phyloP scores from a whole-genome alignment of 441 rosid genomes.

The Erysimum cheiri region DNA sequence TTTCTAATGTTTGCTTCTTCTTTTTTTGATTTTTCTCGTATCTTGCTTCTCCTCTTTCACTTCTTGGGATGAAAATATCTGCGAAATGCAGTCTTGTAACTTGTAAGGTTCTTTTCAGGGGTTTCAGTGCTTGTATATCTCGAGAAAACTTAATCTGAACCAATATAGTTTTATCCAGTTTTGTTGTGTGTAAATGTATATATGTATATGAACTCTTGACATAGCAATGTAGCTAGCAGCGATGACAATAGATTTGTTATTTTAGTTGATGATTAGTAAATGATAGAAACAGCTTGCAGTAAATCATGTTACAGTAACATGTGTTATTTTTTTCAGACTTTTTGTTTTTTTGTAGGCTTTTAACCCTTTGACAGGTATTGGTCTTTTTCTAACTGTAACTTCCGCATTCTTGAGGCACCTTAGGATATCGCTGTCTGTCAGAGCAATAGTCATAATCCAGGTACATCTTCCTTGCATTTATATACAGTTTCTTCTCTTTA shows the following conservation, averaged over 20 bases:
- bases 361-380: constrained; percentile 34
- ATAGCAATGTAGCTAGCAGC: constrained; percentile 1
- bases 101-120: constrained; percentile 4
- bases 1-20: constrained; percentile 43
- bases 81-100: constrained; percentile 16
- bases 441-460: constrained; percentile 50
- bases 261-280: constrained; percentile 18
- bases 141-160: constrained; percentile 5
- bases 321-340: neutral
- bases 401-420: constrained; percentile 46
- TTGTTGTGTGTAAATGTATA: constrained; percentile 9
- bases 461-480: constrained; percentile 36
- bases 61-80: constrained; percentile 16
- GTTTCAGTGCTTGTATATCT: constrained; percentile 22
- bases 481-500: constrained; percentile 27
- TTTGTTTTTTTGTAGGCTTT: constrained; percentile 15
- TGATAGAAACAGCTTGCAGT: constrained; percentile 3
- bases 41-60: neutral
- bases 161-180: neutral
- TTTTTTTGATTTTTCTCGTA: constrained; percentile 7
- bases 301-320: constrained; percentile 18
- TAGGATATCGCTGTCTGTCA: constrained; percentile 38
- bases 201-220: constrained; percentile 6
- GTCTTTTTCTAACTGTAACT: constrained; percentile 27
- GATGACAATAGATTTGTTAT: neutral